Evolutionary conservation across 2,329 filamentous ascomycete genomes (phyloP).

Genomic region (Neocucurbitaria cava): DNA sequence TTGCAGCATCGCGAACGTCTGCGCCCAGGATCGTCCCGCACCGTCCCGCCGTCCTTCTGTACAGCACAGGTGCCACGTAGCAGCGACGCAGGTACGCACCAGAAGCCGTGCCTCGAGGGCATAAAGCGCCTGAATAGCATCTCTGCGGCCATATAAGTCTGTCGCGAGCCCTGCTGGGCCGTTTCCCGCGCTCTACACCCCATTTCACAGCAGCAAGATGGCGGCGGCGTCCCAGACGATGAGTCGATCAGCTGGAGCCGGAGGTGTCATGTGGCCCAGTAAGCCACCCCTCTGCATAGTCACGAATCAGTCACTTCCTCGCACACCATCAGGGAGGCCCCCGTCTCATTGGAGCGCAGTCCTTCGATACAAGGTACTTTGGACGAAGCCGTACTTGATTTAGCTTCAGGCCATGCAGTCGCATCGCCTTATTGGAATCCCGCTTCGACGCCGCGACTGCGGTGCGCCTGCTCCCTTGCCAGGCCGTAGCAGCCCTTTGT

Average conservation of each 20-base stretch:
- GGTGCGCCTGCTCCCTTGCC: conserved; percentile 33
- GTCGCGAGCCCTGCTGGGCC: conserved; percentile 15
- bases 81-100: conserved; percentile 42
- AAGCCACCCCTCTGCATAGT: conserved; percentile 45
- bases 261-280: conserved; percentile 46
- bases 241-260: conserved; percentile 46
- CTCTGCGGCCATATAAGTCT: conserved; percentile 33
- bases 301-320: conserved; percentile 47
- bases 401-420: conserved; percentile 47
- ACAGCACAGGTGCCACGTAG: conserved; percentile 49
- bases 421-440: conserved; percentile 41
- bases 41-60: conserved; percentile 43
- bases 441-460: conserved; percentile 36
- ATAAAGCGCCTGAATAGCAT: conserved; percentile 28
- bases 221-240: conserved; percentile 37
- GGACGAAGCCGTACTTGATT: conserved; percentile 45
- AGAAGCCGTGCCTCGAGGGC: conserved; percentile 35
- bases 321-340: conserved; percentile 42
- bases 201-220: conserved; percentile 23
- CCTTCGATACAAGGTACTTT: conserved; percentile 43
- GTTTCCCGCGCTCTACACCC: conserved; percentile 24
- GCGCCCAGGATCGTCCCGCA: conserved; percentile 47
- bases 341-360: conserved; percentile 40
- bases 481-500: conserved; percentile 26
- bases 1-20: conserved; percentile 31